Base-by-base conservation (phyloP, 345 rosid genomes). In the Camelina hispida region DNA sequence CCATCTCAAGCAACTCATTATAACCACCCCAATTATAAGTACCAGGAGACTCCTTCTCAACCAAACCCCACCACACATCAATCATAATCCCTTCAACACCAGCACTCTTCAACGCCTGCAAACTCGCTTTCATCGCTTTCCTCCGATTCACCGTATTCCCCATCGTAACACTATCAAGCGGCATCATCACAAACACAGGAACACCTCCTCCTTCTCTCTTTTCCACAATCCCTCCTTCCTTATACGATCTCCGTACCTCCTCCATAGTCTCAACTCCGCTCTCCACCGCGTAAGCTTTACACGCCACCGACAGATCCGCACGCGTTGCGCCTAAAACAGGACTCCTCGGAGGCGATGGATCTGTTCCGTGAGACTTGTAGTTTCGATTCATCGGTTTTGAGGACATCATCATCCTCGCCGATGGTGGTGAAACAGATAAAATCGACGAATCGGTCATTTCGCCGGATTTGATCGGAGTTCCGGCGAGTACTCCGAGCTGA, bases 41-140 rank as follows among this genome's bases (percentile, higher is more conserved):
- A 20, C 97, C 97, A 0, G 97, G 91, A 42, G 84, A 61, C 1
- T 91, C 97, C 48, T 86, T 88, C 89, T 95, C 99, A 72, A 95
- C 99, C 80, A 95, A 82, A 17, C 99, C 99, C 99, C 99, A 95
- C 99, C 99, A 95, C 40, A 95, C 99, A 69, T 95, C 99, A 61
- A 95, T 85, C 99, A 95, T 95, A 6, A 95, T 76, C 48, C 99
- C 99, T 60, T 92, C 96, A 60, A 90, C 99, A 22, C 99, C 97
- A 14, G 97, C 97, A 78, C 96, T 89, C 81, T 89, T 92, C 89
- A 95, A 70, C 81, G 99, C 99, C 78, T 86, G 90, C 40, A 95
- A 74, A 74, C 99, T 95, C 59, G 87, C 99, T 80, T 85, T 89
- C 99, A 92, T 89, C 69, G 97, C 99, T 78, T 95, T 95, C 81